Evolutionary conservation across 1,284 basidiomycete genomes (phyloP).

Genomic region (Ceratobasidium sp.): DNA sequence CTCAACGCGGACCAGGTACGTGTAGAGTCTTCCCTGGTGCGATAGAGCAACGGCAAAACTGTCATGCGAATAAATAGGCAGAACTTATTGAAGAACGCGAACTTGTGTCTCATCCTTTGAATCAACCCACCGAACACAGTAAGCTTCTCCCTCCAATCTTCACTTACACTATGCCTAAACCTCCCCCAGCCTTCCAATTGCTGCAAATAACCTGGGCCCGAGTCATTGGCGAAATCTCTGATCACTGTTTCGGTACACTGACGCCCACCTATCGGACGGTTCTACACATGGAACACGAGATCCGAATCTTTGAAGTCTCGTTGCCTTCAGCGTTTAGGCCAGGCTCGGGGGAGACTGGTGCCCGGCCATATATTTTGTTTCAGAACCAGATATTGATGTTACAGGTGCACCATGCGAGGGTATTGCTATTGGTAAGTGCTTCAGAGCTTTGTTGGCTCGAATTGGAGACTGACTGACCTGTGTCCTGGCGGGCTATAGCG

Average conservation of each 20-base stretch:
- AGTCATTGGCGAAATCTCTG: constrained; percentile 37
- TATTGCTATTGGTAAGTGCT: constrained; percentile 29
- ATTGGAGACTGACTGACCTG: background rate
- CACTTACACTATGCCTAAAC: background rate
- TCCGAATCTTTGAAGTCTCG: constrained; percentile 23
- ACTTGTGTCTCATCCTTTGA: constrained; percentile 34
- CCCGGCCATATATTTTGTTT: constrained; percentile 34
- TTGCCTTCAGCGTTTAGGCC: constrained; percentile 20
- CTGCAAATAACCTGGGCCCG: constrained; percentile 37
- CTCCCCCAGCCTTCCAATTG: constrained; percentile 21
- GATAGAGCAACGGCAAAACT: background rate
- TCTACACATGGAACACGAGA: constrained; percentile 38
- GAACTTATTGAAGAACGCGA: constrained; percentile 42
- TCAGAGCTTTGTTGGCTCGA: background rate
- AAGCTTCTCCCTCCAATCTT: background rate
- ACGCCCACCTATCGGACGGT: constrained; percentile 32
- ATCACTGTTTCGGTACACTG: constrained; percentile 25
- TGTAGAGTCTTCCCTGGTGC: background rate
- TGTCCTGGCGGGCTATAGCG: background rate
- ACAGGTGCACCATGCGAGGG: constrained; percentile 30
- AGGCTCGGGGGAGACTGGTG: constrained; percentile 21
- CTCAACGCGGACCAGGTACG: constrained; percentile 41
- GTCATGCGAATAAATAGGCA: background rate
- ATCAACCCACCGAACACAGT: constrained; percentile 43
- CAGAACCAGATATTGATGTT: constrained; percentile 29